Evolutionary conservation across 2,329 filamentous ascomycete species (phyloP).

Genomic region (Fusarium pseudoanthophilum): DNA sequence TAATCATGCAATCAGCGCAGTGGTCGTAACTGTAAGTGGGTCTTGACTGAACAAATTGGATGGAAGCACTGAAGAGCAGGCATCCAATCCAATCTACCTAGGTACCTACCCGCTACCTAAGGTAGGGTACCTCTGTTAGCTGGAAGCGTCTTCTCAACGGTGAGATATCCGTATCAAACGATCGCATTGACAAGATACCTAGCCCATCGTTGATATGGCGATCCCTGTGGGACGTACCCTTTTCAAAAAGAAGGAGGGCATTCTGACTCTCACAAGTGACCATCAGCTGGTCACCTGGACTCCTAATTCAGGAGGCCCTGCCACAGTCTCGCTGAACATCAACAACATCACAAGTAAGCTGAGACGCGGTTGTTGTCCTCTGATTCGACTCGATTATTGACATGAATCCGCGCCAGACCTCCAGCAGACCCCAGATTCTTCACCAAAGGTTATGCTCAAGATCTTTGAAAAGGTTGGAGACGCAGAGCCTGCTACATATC

Average conservation of each 20-base stretch:
- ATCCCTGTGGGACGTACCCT: slow-evolving; percentile 73
- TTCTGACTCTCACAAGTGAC: slow-evolving; percentile 79
- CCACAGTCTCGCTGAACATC: slow-evolving; percentile 76
- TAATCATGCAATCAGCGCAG: slow-evolving; percentile 20
- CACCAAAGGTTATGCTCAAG: slow-evolving; percentile 91
- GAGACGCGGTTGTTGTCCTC: background rate
- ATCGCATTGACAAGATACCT: background rate
- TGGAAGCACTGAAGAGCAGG: background rate
- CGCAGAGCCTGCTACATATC: slow-evolving; percentile 74
- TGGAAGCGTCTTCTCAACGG: background rate
- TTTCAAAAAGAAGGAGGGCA: slow-evolving; percentile 97
- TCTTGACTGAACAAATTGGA: slow-evolving; percentile 1
- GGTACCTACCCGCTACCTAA: too few species aligned
- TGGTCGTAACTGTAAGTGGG: slow-evolving; percentile 16
- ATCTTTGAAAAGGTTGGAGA: slow-evolving; percentile 79
- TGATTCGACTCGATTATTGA: slow-evolving; percentile 2
- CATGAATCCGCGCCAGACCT: slow-evolving; percentile 68
- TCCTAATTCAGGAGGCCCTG: slow-evolving; percentile 71
- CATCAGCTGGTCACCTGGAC: slow-evolving; percentile 83
- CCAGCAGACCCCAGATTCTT: slow-evolving; percentile 91
- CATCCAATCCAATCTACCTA: background rate
- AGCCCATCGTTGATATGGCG: slow-evolving; percentile 56
- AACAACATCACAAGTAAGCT: slow-evolving; percentile 82
- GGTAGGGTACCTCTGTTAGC: background rate
- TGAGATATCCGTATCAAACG: background rate